Conservation (phyloP, 305 asterid species). For the Withania somnifera region DNA sequence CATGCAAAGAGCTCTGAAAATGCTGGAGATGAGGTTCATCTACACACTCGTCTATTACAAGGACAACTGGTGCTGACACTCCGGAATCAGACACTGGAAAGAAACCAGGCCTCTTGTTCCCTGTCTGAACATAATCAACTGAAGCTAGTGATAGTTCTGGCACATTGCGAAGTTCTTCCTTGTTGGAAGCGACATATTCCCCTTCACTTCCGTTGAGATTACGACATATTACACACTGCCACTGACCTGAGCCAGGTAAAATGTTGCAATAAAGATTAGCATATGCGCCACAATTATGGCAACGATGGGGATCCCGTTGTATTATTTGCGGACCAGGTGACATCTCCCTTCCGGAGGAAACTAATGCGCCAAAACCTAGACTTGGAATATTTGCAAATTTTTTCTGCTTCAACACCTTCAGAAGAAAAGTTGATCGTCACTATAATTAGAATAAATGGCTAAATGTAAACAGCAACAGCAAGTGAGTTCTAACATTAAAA, state of each 20-base stretch:
- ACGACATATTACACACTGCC: conserved; percentile 93
- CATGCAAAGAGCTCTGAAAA: conserved; percentile 67
- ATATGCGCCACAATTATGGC: conserved; percentile 84
- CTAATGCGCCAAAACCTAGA: conserved; percentile 86
- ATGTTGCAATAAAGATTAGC: conserved; percentile 85
- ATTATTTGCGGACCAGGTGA: conserved; percentile 82
- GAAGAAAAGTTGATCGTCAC: conserved; percentile 1
- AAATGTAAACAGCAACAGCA: neutral
- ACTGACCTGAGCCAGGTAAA: conserved; percentile 85
- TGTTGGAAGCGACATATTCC: conserved; percentile 72
- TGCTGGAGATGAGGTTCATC: conserved; percentile 86
- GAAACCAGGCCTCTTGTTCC: conserved; percentile 68
- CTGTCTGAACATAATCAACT: conserved; percentile 73
- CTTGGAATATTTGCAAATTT: conserved; percentile 71
- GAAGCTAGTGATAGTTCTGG: conserved; percentile 69
- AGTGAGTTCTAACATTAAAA: neutral
- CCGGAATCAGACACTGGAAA: conserved; percentile 76
- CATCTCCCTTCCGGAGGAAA: conserved; percentile 78
- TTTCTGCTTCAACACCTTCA: conserved; percentile 78
- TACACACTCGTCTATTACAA: conserved; percentile 87
- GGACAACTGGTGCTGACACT: conserved; percentile 63
- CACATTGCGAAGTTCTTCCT: conserved; percentile 63
- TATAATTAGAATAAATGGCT: neutral
- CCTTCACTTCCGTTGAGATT: conserved; percentile 85
- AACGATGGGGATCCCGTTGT: conserved; percentile 84